Evolutionary conservation across 2,329 filamentous ascomycete species (phyloP).

Genomic region (Fusarium newnesense): DNA sequence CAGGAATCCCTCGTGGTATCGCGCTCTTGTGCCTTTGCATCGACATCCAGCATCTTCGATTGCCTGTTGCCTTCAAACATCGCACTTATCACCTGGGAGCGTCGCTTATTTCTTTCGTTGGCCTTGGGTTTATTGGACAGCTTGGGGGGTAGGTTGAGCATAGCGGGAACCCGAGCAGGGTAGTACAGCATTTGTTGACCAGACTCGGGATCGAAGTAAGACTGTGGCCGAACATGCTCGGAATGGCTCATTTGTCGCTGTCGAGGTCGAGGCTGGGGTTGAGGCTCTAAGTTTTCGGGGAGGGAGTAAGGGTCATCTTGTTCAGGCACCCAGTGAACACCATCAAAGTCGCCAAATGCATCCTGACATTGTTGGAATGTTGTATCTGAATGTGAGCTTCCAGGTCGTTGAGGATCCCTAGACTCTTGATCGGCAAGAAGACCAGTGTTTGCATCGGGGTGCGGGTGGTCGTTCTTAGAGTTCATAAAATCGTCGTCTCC

Average conservation of each 20-base stretch:
- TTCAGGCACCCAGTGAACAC: conserved; percentile 76
- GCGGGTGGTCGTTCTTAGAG: conserved; percentile 4
- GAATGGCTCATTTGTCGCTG: conserved; percentile 42
- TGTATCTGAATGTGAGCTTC: conserved; percentile 64
- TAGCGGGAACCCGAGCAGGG: conserved; percentile 90
- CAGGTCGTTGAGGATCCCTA: conserved; percentile 42
- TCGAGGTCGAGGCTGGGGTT: conserved; percentile 30
- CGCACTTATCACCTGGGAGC: conserved; percentile 76
- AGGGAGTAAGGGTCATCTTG: conserved; percentile 44
- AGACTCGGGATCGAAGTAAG: conserved; percentile 71
- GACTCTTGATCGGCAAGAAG: conserved; percentile 27
- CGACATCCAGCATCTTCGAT: conserved; percentile 33
- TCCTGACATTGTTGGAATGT: conserved; percentile 74
- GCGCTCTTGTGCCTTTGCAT: conserved; percentile 16
- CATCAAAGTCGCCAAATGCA: conserved; percentile 84
- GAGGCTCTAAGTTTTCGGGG: conserved; percentile 26
- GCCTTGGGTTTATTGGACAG: conserved; percentile 79
- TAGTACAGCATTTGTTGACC: conserved; percentile 92
- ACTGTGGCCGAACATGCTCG: conserved; percentile 58
- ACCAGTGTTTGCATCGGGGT: conserved; percentile 20
- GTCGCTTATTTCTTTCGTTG: conserved; percentile 72
- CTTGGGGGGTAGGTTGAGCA: conserved; percentile 91
- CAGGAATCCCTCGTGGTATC: conserved; percentile 49
- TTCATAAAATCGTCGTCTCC: conserved; percentile 40
- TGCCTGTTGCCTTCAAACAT: conserved; percentile 55